phyloP scores from a whole-genome alignment of 2,329 filamentous ascomycete species.

The Aspergillus sp. region DNA sequence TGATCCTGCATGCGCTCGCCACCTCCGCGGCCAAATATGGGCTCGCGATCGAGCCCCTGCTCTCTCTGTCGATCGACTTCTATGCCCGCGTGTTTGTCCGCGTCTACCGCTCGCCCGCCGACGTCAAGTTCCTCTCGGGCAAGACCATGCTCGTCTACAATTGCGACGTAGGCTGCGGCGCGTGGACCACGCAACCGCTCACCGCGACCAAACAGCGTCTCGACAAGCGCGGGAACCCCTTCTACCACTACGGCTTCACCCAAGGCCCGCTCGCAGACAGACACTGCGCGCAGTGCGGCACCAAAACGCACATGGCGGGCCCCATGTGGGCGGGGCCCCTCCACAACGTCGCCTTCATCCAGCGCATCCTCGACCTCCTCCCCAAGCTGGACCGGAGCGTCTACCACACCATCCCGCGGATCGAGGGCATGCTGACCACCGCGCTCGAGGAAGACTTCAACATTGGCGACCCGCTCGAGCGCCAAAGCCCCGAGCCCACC shows the following conservation, averaged over 20 bases:
- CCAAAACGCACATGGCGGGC: slow-evolving; percentile 81
- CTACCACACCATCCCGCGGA: slow-evolving; percentile 76
- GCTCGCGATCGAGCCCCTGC: slow-evolving; percentile 80
- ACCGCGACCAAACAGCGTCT: slow-evolving; percentile 64
- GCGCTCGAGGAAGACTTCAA: slow-evolving; percentile 71
- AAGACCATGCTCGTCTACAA: slow-evolving; percentile 93
- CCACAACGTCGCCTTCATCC: slow-evolving; percentile 80
- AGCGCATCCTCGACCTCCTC: slow-evolving; percentile 71
- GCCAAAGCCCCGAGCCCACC: slow-evolving; percentile 9
- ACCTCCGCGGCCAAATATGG: slow-evolving; percentile 81
- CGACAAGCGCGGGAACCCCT: slow-evolving; percentile 68
- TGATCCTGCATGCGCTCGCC: slow-evolving; percentile 81
- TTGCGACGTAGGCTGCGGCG: slow-evolving; percentile 87
- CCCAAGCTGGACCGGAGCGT: slow-evolving; percentile 63
- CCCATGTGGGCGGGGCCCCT: slow-evolving; percentile 94
- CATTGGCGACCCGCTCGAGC: slow-evolving; percentile 16
- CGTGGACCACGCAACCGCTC: slow-evolving; percentile 80
- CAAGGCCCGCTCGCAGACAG: slow-evolving; percentile 65
- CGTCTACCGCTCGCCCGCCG: slow-evolving; percentile 72
- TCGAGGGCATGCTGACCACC: slow-evolving; percentile 88
- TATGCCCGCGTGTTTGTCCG: slow-evolving; percentile 88
- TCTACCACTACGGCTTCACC: slow-evolving; percentile 75
- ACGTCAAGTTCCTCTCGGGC: slow-evolving; percentile 85
- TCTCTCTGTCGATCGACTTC: slow-evolving; percentile 94
- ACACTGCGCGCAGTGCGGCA: slow-evolving; percentile 78